phyloP scores from a whole-genome alignment of 106 monocot genomes.

The Gastrodia elata region DNA sequence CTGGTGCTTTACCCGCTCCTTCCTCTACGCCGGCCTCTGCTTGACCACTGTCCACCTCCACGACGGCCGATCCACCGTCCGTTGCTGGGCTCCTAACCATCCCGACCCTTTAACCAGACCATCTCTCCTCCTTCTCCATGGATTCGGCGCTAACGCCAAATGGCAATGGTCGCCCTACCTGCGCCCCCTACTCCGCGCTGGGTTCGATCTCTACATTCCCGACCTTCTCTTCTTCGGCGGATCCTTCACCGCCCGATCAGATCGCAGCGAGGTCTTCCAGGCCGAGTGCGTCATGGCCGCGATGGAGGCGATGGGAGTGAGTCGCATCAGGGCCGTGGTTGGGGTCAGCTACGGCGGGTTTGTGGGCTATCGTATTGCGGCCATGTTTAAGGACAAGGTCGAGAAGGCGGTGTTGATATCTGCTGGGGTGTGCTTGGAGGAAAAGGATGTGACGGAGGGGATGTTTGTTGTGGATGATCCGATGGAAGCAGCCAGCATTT shows the following conservation, averaged over 20 bases:
- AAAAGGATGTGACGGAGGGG: conserved; percentile 49
- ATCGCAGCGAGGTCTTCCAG: conserved; percentile 62
- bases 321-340: conserved; percentile 31
- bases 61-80: conserved; percentile 16
- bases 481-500: conserved; percentile 35
- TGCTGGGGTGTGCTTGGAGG: conserved; percentile 73
- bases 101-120: conserved; percentile 13
- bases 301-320: conserved; percentile 32
- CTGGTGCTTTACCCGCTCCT: conserved; percentile 45
- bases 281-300: conserved; percentile 45
- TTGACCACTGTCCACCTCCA: conserved; percentile 19
- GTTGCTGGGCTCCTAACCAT: conserved; percentile 16
- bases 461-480: conserved; percentile 56
- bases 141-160: conserved; percentile 28
- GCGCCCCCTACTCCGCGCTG: conserved; percentile 7
- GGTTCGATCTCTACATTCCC: conserved; percentile 29
- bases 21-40: conserved; percentile 58
- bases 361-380: conserved; percentile 69
- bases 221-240: conserved; percentile 60
- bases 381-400: conserved; percentile 37
- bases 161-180: conserved; percentile 27
- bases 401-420: conserved; percentile 51
- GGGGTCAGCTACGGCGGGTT: conserved; percentile 85
- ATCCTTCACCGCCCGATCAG: conserved; percentile 37
- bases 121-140: conserved; percentile 22